Evolutionary conservation across 2,329 filamentous ascomycete species (phyloP).

Genomic region (Botrytis byssoidea): DNA sequence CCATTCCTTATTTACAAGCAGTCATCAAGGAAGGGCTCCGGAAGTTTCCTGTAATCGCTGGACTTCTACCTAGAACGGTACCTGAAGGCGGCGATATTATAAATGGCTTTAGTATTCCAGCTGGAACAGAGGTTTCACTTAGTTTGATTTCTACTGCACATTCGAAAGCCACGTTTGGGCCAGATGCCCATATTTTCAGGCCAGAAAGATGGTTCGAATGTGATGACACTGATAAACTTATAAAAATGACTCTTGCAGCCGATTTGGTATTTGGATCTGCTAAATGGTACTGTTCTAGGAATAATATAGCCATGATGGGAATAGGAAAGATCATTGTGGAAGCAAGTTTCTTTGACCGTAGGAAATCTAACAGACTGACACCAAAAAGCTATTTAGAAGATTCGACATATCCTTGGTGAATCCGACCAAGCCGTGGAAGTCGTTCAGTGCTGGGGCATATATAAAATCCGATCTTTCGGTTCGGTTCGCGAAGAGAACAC

Average conservation of each 20-base stretch:
- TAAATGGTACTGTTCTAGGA: conserved; percentile 47
- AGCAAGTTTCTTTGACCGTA: conserved; percentile 35
- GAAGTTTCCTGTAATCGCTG: conserved; percentile 45
- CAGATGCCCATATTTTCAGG: conserved; percentile 43
- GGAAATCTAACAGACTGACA: neutral
- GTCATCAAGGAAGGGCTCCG: conserved; percentile 50
- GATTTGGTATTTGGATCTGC: conserved; percentile 48
- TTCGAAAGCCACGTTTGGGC: conserved; percentile 35
- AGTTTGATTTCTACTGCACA: neutral
- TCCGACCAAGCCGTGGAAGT: neutral
- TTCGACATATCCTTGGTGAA: conserved; percentile 4
- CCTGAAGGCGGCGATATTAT: conserved; percentile 23
- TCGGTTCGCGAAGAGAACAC: neutral
- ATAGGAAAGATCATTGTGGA: conserved; percentile 49
- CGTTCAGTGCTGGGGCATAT: neutral
- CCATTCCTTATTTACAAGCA: conserved; percentile 49
- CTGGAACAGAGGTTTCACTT: neutral
- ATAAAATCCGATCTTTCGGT: neutral
- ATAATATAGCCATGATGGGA: conserved; percentile 49
- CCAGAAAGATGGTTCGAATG: conserved; percentile 51
- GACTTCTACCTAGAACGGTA: conserved; percentile 27
- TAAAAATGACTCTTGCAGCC: conserved; percentile 42
- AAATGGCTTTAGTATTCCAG: conserved; percentile 22
- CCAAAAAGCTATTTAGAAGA: neutral
- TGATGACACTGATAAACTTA: neutral